A percentile compares a stretch with the other conserved stretches of the same genome.
Conservation (phyloP, 208 protist genomes). For the Naegleria gruberi region DNA sequence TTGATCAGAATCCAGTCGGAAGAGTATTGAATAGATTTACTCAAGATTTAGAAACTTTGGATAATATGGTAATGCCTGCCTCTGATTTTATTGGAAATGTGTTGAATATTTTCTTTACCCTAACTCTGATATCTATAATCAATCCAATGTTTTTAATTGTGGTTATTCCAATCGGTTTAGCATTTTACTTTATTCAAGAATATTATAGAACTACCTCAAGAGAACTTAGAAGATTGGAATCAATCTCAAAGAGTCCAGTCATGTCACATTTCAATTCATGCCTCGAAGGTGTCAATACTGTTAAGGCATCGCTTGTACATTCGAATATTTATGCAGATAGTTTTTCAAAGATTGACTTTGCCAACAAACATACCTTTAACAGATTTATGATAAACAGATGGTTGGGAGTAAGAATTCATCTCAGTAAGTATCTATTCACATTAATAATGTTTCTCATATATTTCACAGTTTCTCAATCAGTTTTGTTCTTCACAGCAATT, state of each 20-base stretch:
- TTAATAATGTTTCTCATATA: too few relatives aligned
- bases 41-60: conserved; percentile 58
- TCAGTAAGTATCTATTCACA: too few relatives aligned
- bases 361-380: too few relatives aligned
- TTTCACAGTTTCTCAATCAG: too few relatives aligned
- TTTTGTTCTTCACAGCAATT: too few relatives aligned
- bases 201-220: conserved; percentile 67
- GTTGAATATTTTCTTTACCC: too few relatives aligned
- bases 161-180: conserved; percentile 43
- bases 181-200: conserved; percentile 67
- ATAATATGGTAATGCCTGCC: background rate
- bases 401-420: conserved; percentile 65
- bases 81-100: too few relatives aligned
- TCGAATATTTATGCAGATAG: too few relatives aligned
- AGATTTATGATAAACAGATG: conserved; percentile 36
- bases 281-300: conserved; percentile 57
- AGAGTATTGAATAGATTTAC: conserved; percentile 88
- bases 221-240: conserved; percentile 72
- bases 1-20: conserved; percentile 83
- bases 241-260: conserved; percentile 75
- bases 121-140: background rate
- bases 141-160: conserved; percentile 30
- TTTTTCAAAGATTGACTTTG: too few relatives aligned
- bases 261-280: conserved; percentile 79
- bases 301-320: too few relatives aligned